Base-by-base conservation (phyloP, 495 filamentous ascomycete genomes). In the Symbiotaphrina buchneri region DNA sequence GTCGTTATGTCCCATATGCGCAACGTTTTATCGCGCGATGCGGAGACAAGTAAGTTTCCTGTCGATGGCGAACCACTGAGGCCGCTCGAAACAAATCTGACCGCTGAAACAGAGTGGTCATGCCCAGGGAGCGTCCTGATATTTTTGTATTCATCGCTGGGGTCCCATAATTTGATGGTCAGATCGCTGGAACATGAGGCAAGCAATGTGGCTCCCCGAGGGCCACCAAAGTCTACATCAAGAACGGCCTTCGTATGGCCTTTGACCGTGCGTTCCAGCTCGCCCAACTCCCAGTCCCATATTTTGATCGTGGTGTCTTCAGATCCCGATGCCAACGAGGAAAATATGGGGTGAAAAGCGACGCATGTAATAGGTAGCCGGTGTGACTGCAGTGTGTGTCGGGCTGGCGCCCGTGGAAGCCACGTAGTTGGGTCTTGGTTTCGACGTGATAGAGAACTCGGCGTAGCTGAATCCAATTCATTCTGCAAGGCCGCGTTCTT, bases 261-360 rank as follows among this genome's bases (percentile, higher is more conserved):
- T 43, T 94, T 94, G 25, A 94, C 61, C 0, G 87, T 95, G 18
- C 74, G 53, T 45, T 94, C 85, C 6, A 93, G 61, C 47, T 94
- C 85, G 14, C 87, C 87, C 11, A 92, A 55, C 41, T 97, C 87
- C 80, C 82, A 94, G 44, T 94, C 87, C 87, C 87, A 97, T 30
- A 97, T 82, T 47, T 97, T 97, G 46, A 82, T 80, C 6, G 71
- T 79, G 27, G 65, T 67, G 42, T 82, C 75, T 42, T 94, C 87
- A 22, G 84, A 91, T 11, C 80, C 87, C 1, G 83, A 87, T 10
- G 87, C 87, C 7, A 97, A 58, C 1, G 78, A 81, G 13, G 83
- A 83, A 47, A 91, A 94, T 33, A 87, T 58, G 0, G 87, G 85
- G 48, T 97, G 87, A 51, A 97, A 97, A 3, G 87, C 87, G 31